These are phyloP conservation scores for Corchorus olitorius DNA, from an alignment of 345 rosid species.

Conservation along the genomic window DNA sequence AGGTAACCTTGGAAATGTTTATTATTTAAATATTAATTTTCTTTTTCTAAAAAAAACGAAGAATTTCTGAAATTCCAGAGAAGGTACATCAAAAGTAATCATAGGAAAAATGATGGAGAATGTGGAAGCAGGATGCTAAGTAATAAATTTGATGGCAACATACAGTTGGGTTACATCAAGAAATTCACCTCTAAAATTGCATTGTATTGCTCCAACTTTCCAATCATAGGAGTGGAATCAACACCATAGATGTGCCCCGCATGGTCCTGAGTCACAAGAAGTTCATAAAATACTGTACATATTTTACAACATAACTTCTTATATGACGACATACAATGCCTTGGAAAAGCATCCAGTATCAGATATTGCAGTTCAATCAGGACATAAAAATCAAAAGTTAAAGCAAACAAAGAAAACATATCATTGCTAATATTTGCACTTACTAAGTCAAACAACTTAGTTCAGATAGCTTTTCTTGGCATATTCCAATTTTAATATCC, in stretches of 20 bases:
- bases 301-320: not conserved
- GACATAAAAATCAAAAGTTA: not conserved
- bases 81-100: not conserved
- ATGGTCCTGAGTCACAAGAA: conserved; percentile 67
- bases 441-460: not conserved
- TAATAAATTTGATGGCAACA: not conserved
- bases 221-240: conserved; percentile 78
- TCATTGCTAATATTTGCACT: not conserved
- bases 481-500: not conserved
- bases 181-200: conserved; percentile 66
- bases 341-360: not conserved
- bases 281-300: conserved; percentile 19
- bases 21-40: not conserved
- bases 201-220: conserved; percentile 89
- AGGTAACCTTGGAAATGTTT: not conserved
- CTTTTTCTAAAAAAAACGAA: not conserved
- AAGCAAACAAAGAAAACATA: not conserved
- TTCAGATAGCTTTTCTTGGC: not conserved
- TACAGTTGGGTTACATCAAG: conserved; percentile 13
- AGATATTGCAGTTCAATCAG: not conserved
- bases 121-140: conserved; percentile 12
- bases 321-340: not conserved
- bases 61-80: not conserved
- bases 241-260: conserved; percentile 95
- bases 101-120: not conserved